Evolutionary conservation across 2,329 filamentous ascomycete genomes (phyloP), one percentile per base, ranked within the genome.

Genomic region (Fusarium sp.): DNA sequence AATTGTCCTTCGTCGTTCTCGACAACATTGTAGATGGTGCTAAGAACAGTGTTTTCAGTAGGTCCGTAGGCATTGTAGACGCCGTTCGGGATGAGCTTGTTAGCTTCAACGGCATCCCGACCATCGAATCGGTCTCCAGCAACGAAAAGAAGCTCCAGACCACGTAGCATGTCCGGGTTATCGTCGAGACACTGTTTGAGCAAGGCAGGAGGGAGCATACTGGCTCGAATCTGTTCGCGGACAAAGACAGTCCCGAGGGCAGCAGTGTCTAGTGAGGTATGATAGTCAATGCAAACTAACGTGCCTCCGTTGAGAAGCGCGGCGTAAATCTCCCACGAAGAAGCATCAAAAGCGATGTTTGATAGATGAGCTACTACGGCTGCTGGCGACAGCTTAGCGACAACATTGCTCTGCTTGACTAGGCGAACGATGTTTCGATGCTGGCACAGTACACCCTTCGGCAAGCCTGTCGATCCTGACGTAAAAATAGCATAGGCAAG

Each of bases 391-490:
- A 55, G 45, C 13, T 39, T 33, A 5, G 49, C n/a, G 2, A 70
- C 28, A n/a, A 59, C 57, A 19, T 50, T 47, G 13, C 62, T 54
- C 31, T 38, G 62, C n/a, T 62, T 51, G 10, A 62, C 24, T 3
- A 24, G 61, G 7, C 70, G 51, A 2, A 72, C n/a, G 17, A 72
- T 57, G 3, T 40, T 45, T 2, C 70, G 69, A 15, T 73, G 70
- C 45, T 73, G 67, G 24, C 73, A 49, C 65, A 85, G 80, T 19
- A 85, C 83, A 33, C 84, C 84, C 73, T 86, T 86, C 3, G 84
- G 84, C 28, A 76, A 75, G 3, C 84, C 84, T 1, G 84, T 86
- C 8, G 82, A 85, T 4, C 84, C 84, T 6, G 84, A 85, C 7
- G 84, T 86, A 65, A 85, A 86, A 70, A 85, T 82, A 60, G 85